Conservation (phyloP, 257 asterid species). For the Solanum phureja region DNA sequence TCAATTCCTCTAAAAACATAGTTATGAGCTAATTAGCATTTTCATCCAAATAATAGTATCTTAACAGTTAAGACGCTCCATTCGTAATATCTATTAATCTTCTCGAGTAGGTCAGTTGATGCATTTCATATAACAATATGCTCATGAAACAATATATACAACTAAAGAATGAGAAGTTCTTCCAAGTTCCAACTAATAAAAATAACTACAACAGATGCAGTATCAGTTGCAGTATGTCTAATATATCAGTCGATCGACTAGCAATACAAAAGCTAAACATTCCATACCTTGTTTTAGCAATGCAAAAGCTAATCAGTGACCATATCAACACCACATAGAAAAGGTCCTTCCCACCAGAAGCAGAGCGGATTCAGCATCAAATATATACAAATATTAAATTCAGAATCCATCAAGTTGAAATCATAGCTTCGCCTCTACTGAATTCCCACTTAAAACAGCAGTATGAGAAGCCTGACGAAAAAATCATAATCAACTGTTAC, state of each 20-base stretch:
- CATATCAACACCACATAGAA: neutral
- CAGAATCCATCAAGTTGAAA: neutral
- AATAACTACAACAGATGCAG: neutral
- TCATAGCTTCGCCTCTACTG: neutral
- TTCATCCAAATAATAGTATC: neutral
- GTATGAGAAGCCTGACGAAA: neutral
- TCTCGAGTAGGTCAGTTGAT: neutral
- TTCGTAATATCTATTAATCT: neutral
- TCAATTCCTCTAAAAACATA: neutral
- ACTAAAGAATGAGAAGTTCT: neutral
- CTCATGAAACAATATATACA: neutral
- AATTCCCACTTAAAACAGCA: neutral
- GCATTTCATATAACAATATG: neutral
- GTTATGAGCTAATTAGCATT: neutral
- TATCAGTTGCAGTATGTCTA: neutral
- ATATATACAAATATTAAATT: neutral
- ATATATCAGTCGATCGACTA: neutral
- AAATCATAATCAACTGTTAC: neutral
- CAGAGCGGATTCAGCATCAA: neutral
- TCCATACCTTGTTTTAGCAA: neutral
- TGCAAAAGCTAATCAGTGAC: neutral
- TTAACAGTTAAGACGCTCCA: neutral
- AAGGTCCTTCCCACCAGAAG: neutral
- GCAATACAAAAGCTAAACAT: neutral
- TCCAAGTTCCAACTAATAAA: neutral